A percentile compares a stretch with the other conserved stretches of the same genome.
Conservation (phyloP, 805 yeast species). For the Kurtzmaniella cleridarum region DNA sequence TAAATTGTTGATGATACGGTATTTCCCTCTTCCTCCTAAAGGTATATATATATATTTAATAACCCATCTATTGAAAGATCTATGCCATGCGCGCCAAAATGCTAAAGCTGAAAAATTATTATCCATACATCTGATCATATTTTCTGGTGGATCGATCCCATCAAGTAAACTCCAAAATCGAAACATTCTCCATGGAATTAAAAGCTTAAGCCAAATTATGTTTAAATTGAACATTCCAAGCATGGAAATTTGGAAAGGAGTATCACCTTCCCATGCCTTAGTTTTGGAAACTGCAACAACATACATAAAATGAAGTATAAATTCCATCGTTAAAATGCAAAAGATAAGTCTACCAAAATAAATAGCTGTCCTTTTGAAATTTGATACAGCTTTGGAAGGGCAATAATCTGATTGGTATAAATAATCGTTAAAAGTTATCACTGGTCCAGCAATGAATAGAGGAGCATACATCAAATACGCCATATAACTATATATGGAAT, state of each 20-base stretch:
- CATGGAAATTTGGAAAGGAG: slow-evolving; percentile 94
- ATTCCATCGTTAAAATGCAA: slow-evolving; percentile 85
- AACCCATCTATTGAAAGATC: slow-evolving; percentile 88
- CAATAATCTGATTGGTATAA: slow-evolving; percentile 62
- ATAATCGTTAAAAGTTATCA: slow-evolving; percentile 88
- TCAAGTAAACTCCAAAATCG: slow-evolving; percentile 91
- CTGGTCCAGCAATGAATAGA: slow-evolving; percentile 90
- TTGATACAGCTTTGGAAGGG: slow-evolving; percentile 50
- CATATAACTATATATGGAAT: slow-evolving; percentile 58
- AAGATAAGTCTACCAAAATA: slow-evolving; percentile 67
- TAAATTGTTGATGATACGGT: slow-evolving; percentile 69
- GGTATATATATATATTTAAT: slow-evolving; percentile 87
- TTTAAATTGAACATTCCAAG: slow-evolving; percentile 86
- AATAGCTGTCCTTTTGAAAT: slow-evolving; percentile 42
- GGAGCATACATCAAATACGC: slow-evolving; percentile 85
- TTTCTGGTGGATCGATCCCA: slow-evolving; percentile 94
- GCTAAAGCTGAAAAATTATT: slow-evolving; percentile 88
- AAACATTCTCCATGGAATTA: slow-evolving; percentile 95
- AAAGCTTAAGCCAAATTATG: slow-evolving; percentile 85
- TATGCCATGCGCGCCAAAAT: slow-evolving; percentile 99
- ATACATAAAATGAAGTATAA: slow-evolving; percentile 78
- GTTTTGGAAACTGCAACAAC: slow-evolving; percentile 91
- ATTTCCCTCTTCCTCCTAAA: slow-evolving; percentile 70
- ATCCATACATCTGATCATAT: slow-evolving; percentile 94
- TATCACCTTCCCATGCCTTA: slow-evolving; percentile 82